Conservation (phyloP, 805 yeast species). For the Metschnikowia peoriensis region DNA sequence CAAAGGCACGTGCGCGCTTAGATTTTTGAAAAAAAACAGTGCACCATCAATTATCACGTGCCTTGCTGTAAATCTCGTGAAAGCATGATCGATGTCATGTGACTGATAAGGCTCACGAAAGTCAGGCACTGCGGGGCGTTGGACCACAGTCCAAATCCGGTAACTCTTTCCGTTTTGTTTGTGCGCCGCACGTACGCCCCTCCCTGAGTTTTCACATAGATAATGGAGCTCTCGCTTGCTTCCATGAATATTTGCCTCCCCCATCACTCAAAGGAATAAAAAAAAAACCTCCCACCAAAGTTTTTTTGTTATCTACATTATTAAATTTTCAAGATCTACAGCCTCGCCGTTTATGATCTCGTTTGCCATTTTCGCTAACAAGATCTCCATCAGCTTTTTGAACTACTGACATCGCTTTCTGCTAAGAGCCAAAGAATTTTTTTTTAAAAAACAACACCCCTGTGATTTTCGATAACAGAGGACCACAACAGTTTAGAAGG, state of each 20-base stretch:
- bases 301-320: neutral
- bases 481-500: too few species aligned
- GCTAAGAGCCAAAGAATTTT: neutral
- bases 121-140: neutral
- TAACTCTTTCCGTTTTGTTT: neutral
- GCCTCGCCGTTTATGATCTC: conserved; percentile 17
- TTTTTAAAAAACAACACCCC: neutral
- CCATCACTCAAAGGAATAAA: neutral
- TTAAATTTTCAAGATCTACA: neutral
- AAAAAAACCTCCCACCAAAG: neutral
- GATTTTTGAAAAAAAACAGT: neutral
- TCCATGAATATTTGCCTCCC: neutral
- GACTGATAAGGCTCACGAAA: neutral
- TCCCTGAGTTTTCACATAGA: neutral
- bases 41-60: neutral
- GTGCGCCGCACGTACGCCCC: conserved; percentile 7
- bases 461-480: neutral
- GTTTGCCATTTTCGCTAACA: conserved; percentile 17
- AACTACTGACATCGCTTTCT: conserved; percentile 19
- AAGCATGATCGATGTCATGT: neutral
- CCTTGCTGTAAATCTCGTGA: neutral
- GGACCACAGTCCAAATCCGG: neutral
- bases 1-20: neutral
- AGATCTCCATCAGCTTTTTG: conserved; percentile 21
- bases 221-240: neutral